A percentile compares a stretch with the other conserved stretches of the same genome.
Evolutionary conservation across 2,329 filamentous ascomycete genomes (phyloP).

Genomic region (Talaromyces pinophilus): DNA sequence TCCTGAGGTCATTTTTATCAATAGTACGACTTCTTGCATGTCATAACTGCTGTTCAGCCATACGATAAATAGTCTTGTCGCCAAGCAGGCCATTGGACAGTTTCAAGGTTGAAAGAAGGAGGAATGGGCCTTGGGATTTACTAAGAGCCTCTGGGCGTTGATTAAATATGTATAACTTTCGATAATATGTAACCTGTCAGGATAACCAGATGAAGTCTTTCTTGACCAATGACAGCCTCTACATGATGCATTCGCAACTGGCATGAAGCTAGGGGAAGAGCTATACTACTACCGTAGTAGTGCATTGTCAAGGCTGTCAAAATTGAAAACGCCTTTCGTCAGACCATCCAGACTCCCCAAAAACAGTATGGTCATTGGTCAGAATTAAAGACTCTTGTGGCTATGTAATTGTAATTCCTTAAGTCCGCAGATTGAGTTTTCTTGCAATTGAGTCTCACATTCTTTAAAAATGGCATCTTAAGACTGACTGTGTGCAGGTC

Average conservation of each 20-base stretch:
- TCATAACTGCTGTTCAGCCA: background rate
- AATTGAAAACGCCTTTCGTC: background rate
- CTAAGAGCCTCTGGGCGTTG: background rate
- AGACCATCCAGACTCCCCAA: background rate
- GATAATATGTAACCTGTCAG: background rate
- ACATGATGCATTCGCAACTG: background rate
- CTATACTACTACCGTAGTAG: background rate
- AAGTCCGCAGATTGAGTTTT: background rate
- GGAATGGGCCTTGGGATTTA: background rate
- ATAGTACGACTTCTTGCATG: background rate
- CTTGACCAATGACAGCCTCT: background rate
- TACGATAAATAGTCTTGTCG: background rate
- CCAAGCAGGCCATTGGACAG: background rate
- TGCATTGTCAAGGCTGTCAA: background rate
- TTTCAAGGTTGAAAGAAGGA: background rate
- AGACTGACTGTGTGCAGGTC: background rate
- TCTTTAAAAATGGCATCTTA: background rate
- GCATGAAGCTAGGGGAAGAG: background rate
- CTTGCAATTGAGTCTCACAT: background rate
- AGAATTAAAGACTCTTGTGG: background rate
- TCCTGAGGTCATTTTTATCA: background rate
- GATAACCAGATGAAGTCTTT: background rate
- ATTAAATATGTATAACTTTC: background rate
- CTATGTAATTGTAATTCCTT: background rate
- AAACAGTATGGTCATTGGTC: background rate